phyloP scores from a whole-genome alignment of 2,329 filamentous ascomycete genomes.

The Cercospora berteroae region DNA sequence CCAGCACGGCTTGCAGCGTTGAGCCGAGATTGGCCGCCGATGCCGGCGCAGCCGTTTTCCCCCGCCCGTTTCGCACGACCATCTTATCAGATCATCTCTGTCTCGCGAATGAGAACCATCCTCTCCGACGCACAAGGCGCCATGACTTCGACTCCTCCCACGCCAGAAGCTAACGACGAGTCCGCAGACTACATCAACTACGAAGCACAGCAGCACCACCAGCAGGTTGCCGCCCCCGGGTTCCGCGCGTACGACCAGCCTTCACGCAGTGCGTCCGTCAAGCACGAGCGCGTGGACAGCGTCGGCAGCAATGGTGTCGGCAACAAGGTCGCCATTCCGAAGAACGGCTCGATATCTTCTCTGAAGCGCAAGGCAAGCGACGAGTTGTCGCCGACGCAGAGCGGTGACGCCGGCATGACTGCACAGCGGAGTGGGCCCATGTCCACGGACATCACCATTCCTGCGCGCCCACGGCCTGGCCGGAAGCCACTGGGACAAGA shows the following conservation, averaged over 20 bases:
- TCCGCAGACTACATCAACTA: conserved; percentile 11
- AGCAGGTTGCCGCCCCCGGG: neutral
- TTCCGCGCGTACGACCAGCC: neutral
- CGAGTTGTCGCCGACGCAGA: neutral
- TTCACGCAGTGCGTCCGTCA: neutral
- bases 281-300: conserved; percentile 1
- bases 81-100: conserved; percentile 34
- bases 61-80: conserved; percentile 1
- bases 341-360: conserved; percentile 9
- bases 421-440: conserved; percentile 37
- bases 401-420: conserved; percentile 14
- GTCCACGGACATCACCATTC: conserved; percentile 40
- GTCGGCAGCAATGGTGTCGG: conserved; percentile 12
- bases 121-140: conserved; percentile 13
- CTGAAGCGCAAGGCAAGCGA: conserved; percentile 2
- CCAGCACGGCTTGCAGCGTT: neutral
- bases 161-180: conserved; percentile 24
- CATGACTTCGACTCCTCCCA: conserved; percentile 20
- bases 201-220: neutral
- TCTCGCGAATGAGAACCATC: conserved; percentile 17
- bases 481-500: conserved; percentile 77
- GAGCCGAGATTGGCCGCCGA: conserved; percentile 5
- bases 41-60: conserved; percentile 4
- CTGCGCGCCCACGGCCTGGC: conserved; percentile 62
- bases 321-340: conserved; percentile 16